Base-by-base conservation (phyloP, 1,284 basidiomycete genomes). In the Marasmius tenuissimus region DNA sequence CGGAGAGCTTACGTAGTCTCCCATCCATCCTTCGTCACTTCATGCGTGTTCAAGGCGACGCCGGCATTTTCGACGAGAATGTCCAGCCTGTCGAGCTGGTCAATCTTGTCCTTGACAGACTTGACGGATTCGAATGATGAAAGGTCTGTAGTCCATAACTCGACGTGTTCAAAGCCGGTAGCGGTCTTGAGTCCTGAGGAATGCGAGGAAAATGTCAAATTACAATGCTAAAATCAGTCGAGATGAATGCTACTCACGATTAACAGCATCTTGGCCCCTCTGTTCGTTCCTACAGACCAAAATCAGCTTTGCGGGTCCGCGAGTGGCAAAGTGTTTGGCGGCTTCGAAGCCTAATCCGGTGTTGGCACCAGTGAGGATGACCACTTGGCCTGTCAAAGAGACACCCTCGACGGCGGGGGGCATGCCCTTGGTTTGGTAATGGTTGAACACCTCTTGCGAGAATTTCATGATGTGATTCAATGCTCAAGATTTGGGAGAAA, bases 61-160 rank as follows among this genome's bases (percentile, higher is more conserved):
- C 65, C 78, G 18, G 78, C 79, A 60, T 80, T 81, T 61, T 71
- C 69, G 8, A 81, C 69, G 1, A 81, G 66, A 11, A 78, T 73
- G 62, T 81, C 79, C 6, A 82, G 65, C 34, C 76, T 61, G 0
- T 67, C 72, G 8, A 69, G 73, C 16, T 68, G 62, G 11, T 76
- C 69, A 52, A 76, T 75, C 47, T 68, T 70, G 22, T 77, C 70
- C 2, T 68, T 76, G 61, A 81, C 80, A 1, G 70, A 65, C 5
- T 59, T 71, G 10, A 81, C 76, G 1, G 78, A 79, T 0, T 66
- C 63, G 59, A 80, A 80, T 16, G 67, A 68, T 2, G 68, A 66
- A 11, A 79, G 69, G 62, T 82, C 78, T 5, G 81, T 56, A 5
- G 74, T 50, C 75, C 77, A 76, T 3, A 78, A 59, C 55, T 79